Evolutionary conservation across 371 early-diverging fungal genomes (phyloP), one percentile per base, ranked within the genome.

Genomic region (Neoconidiobolus thromboides): DNA sequence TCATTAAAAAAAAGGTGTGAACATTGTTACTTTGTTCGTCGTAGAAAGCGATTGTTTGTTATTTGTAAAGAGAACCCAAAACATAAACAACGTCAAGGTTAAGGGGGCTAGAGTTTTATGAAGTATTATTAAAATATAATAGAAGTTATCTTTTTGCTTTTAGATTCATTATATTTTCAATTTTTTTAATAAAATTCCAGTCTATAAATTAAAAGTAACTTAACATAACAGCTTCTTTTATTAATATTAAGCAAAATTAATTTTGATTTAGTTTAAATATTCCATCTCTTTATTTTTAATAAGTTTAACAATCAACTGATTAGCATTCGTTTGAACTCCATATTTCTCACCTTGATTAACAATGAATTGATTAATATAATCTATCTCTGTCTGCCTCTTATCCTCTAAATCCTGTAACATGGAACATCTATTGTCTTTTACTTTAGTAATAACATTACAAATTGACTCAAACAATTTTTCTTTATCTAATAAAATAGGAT

Each of bases 41-140:
- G 88, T 63, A 78, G 85, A 50, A 84, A 85, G 63, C 77, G 79
- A 44, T 73, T 86, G 36, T 88, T 76, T 70, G 85, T 88, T 39
- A 73, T 82, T 14, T 88, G 88, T 72, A 82, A 73, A 73, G 80
- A 81, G 69, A 79, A 86, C 68, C 78, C 78, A 64, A 86, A 85
- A 72, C 88, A 87, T 68, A 87, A 87, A 76, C 88, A 87, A 69
- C 73, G 85, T 62, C 86, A 86, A 73, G 86, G 86, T 49, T 87
- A 79, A 74, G 71, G 26, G 26, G 26, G 26, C 26, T 26, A 26
- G 26, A 26, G 26, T 26, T 26, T 26, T 26, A 26, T 26, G 26
- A 26, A 26, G 26, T 26, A 26, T 26, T 26, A 26, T 26, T 26
- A 26, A 26, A 26, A 26, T 26, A 26, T 26, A 26, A 26, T 26